phyloP scores from a whole-genome alignment of 345 rosid species.

The Zanthoxylum bungeanum region DNA sequence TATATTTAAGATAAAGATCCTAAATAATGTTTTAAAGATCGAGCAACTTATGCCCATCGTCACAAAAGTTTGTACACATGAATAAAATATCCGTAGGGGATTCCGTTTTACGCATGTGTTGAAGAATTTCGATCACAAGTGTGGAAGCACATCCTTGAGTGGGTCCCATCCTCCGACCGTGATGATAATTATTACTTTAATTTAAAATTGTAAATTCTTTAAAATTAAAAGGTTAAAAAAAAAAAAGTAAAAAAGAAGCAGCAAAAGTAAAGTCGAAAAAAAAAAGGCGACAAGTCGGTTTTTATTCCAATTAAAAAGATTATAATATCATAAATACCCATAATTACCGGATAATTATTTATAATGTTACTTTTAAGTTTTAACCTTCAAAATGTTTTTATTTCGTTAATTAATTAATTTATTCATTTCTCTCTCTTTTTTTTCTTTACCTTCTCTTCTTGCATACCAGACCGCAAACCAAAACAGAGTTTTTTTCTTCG shows the following conservation, averaged over 20 bases:
- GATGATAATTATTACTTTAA: slow-evolving; percentile 30
- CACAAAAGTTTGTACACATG: too few species aligned
- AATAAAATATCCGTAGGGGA: neutral
- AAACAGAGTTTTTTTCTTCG: slow-evolving; percentile 40
- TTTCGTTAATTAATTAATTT: neutral
- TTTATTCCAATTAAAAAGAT: slow-evolving; percentile 1
- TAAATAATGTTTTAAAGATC: too few species aligned
- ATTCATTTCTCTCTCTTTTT: slow-evolving; percentile 8
- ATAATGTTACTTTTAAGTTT: slow-evolving; percentile 4
- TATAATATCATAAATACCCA: slow-evolving; percentile 23
- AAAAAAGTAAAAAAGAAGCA: neutral
- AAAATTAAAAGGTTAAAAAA: slow-evolving; percentile 3
- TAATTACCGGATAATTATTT: slow-evolving; percentile 12
- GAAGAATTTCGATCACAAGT: slow-evolving; percentile 49
- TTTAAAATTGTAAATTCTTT: slow-evolving; percentile 17
- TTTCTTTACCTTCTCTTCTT: slow-evolving; percentile 48
- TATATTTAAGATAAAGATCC: too few species aligned
- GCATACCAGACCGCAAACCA: slow-evolving; percentile 32
- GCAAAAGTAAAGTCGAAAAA: neutral
- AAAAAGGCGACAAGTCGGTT: neutral
- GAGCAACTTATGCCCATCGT: too few species aligned
- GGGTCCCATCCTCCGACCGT: slow-evolving; percentile 41
- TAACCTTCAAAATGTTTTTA: neutral
- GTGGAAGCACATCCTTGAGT: slow-evolving; percentile 34
- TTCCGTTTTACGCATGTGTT: slow-evolving; percentile 36